phyloP scores from a whole-genome alignment of 169 alveolate species.

The Plasmodium ovale region DNA sequence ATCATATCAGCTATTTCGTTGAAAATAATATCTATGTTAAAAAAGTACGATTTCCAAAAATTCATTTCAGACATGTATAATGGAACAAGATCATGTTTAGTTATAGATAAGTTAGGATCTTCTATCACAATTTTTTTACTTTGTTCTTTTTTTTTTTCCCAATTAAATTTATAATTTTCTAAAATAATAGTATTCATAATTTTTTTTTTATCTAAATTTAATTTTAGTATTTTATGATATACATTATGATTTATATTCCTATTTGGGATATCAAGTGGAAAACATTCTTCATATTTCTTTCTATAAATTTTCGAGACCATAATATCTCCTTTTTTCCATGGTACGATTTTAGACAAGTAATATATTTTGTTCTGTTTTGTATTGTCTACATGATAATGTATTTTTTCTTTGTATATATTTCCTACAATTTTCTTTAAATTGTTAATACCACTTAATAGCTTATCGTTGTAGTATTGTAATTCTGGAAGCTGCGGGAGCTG shows the following conservation, averaged over 20 bases:
- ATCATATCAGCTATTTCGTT: constrained; percentile 72
- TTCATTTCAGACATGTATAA: constrained; percentile 40
- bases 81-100: constrained; percentile 62
- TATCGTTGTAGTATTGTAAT: constrained; percentile 62
- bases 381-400: not conserved
- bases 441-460: constrained; percentile 50
- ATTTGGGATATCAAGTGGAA: constrained; percentile 56
- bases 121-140: constrained; percentile 53
- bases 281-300: constrained; percentile 55
- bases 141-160: constrained; percentile 72
- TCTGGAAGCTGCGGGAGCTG: constrained; percentile 51
- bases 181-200: constrained; percentile 44
- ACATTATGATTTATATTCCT: constrained; percentile 25
- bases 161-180: constrained; percentile 60
- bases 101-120: constrained; percentile 25
- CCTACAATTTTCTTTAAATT: constrained; percentile 67
- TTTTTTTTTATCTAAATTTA: constrained; percentile 58
- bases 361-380: constrained; percentile 2
- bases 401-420: constrained; percentile 54
- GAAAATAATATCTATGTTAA: constrained; percentile 67
- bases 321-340: constrained; percentile 77
- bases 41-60: constrained; percentile 73
- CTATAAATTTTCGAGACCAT: constrained; percentile 74
- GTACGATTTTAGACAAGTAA: constrained; percentile 56
- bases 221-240: constrained; percentile 54